Evolutionary conservation across 768 basidiomycete species (phyloP).

Genomic region (Leccinum aurantiacum): DNA sequence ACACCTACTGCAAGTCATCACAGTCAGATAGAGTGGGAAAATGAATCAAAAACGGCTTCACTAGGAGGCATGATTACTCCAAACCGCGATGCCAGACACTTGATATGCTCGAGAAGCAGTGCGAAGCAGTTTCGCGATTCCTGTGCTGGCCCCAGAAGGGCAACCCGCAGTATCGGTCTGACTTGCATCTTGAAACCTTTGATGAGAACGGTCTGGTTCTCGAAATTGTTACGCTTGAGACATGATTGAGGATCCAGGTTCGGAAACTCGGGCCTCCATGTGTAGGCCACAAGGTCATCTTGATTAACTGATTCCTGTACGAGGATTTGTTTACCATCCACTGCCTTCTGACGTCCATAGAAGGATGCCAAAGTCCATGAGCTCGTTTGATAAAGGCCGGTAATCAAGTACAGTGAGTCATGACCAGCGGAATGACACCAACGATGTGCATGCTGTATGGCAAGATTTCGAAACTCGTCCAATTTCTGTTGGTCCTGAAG

Average conservation of each 20-base stretch:
- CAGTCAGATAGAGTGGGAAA: too few species aligned
- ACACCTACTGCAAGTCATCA: not conserved
- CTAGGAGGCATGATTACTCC: not conserved
- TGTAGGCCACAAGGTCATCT: not conserved
- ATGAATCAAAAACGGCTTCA: not conserved
- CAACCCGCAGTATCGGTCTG: not conserved
- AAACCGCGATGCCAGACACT: not conserved
- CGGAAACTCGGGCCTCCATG: not conserved
- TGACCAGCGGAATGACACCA: not conserved
- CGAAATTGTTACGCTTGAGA: not conserved
- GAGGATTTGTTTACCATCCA: not conserved
- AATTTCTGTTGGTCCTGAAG: not conserved
- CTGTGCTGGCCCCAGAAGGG: not conserved
- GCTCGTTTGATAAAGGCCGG: too few species aligned
- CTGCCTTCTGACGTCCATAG: too few species aligned
- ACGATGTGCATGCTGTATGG: not conserved
- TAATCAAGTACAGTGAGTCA: constrained; percentile 1
- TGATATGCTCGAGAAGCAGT: not conserved
- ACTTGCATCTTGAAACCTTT: constrained; percentile 10
- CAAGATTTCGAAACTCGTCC: not conserved
- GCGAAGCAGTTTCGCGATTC: too few species aligned
- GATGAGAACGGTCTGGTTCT: constrained; percentile 15
- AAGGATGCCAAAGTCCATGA: too few species aligned
- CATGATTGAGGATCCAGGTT: not conserved
- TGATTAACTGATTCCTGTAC: not conserved